Evolutionary conservation across 73 alveolate genomes (phyloP).

Genomic region (Tetrahymena borealis): DNA sequence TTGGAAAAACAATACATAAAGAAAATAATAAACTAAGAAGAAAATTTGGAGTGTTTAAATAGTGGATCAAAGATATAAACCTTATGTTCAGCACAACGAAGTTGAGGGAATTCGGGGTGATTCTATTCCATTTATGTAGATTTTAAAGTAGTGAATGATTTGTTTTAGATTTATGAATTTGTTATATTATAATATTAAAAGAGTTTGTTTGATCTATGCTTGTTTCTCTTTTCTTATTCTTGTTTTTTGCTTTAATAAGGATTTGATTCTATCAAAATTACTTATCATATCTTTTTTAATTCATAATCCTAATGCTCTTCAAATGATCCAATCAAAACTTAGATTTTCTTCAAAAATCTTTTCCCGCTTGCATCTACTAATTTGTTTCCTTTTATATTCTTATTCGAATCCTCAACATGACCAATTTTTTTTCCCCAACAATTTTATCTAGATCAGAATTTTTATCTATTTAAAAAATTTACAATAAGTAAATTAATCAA

Average conservation of each 20-base stretch:
- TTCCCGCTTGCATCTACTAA: constrained; percentile 1
- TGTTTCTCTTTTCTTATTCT: constrained; percentile 1
- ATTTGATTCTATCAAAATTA: neutral
- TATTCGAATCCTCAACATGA: neutral
- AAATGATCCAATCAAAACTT: neutral
- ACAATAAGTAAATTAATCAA: no score
- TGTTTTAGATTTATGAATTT: neutral
- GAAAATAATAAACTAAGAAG: no score
- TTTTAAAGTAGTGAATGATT: neutral
- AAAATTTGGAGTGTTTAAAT: neutral
- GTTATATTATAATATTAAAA: neutral
- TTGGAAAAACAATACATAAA: no score
- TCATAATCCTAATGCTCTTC: neutral
- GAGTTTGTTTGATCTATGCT: neutral
- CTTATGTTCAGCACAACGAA: neutral
- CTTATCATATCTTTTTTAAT: neutral
- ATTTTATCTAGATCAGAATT: neutral
- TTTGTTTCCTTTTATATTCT: neutral
- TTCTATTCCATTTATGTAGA: neutral
- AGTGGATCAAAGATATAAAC: neutral
- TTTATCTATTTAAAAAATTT: no score
- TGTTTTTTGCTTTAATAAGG: neutral
- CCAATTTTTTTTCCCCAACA: neutral
- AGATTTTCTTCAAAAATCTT: neutral
- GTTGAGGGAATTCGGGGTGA: neutral